Base-by-base conservation (phyloP, 805 yeast species). In the Torulaspora quercuum region DNA sequence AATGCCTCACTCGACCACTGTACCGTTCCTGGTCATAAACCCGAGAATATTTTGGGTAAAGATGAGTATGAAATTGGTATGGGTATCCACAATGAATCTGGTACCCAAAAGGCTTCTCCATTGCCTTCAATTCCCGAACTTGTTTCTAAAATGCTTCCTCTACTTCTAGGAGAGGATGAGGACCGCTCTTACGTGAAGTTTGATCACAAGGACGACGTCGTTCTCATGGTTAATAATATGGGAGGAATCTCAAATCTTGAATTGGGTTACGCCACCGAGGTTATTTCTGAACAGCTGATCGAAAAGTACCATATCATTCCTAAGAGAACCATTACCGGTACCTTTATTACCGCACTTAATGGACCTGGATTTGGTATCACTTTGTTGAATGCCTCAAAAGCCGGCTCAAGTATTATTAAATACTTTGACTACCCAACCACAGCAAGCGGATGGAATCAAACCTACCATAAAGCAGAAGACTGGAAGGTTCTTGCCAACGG, bases 31-130 rank as follows among this genome's bases (percentile, higher is more conserved):
- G 92, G 92, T 3, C 73, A 80, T 49, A 72, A 68, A 35, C 67
- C 67, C 33, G 78, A 70, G 47, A 63, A 67, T 16, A 47, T 57
- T 36, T 69, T 83, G 38, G 70, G 65, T 11, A 68, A 62, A 7
- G 67, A 78, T 44, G 83, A 82, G 57, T 80, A 80, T 45, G 95
- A 87, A 59, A 71, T 87, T 41, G 95, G 95, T 9, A 78, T 87
- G 75, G 95, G 95, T 19, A 87, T 87, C 42, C 95, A 86, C 61
- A 86, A 86, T 51, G 95, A 86, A 59, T 86, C 95, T 1, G 95
- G 95, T 33, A 75, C 76, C 44, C 68, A 70, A 50, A 50, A 54
- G 14, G 45, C 58, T 10, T 52, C 58, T 3, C 66, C 66, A 38
- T 73, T 87, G 48, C 95, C 95, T 15, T 55, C 73, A 0, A 73